These are phyloP conservation scores for Miamiensis avidus DNA, from an alignment of 169 alveolate species.

Conservation along the genomic window DNA sequence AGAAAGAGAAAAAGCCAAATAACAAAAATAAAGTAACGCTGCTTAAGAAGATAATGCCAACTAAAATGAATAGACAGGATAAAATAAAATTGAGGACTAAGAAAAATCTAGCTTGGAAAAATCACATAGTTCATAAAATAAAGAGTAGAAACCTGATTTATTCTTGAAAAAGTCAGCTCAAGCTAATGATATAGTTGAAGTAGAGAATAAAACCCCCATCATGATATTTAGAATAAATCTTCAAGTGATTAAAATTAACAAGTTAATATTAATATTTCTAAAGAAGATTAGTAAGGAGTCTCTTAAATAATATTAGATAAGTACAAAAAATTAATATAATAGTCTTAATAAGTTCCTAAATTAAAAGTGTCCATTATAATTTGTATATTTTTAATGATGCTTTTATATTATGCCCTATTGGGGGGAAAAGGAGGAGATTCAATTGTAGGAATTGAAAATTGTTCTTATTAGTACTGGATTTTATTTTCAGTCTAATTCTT, in stretches of 20 bases:
- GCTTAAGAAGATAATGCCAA: too few species aligned
- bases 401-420: too few species aligned
- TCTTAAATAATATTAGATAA: too few species aligned
- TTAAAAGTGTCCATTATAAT: neutral
- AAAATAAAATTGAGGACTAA: neutral
- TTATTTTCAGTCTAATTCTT: neutral
- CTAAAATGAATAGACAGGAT: too few species aligned
- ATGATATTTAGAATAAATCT: too few species aligned
- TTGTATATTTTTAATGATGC: neutral
- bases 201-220: neutral
- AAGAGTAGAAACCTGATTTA: neutral
- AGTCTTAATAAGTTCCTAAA: neutral
- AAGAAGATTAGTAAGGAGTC: neutral
- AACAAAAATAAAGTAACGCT: too few species aligned
- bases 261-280: neutral
- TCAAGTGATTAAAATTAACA: neutral
- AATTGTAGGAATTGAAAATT: neutral
- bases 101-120: neutral
- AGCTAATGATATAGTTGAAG: too few species aligned
- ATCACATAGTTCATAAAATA: neutral
- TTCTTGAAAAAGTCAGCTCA: neutral
- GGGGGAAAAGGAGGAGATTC: neutral
- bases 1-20: neutral
- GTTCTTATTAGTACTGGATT: neutral
- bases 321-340: too few species aligned